Evolutionary conservation across 441 rosid species (phyloP).

Genomic region (Gossypium trilobum): DNA sequence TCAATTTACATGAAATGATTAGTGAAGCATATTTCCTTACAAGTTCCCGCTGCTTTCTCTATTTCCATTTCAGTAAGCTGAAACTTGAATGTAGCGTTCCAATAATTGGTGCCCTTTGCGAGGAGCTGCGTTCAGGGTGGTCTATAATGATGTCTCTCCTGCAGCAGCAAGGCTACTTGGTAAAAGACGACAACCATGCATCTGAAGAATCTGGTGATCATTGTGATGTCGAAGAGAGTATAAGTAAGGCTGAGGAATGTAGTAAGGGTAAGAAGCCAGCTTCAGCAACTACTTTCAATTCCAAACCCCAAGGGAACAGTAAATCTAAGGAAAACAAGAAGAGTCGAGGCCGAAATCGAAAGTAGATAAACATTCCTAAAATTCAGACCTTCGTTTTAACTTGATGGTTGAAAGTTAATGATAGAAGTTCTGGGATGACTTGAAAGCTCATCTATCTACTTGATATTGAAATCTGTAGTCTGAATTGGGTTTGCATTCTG

Average conservation of each 20-base stretch:
- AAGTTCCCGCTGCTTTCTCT: constrained; percentile 3
- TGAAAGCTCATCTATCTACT: neutral
- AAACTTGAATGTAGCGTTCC: constrained; percentile 1
- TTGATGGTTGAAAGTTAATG: neutral
- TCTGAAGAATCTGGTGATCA: neutral
- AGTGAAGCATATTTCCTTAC: too few relatives aligned
- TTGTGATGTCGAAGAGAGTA: neutral
- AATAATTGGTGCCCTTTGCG: neutral
- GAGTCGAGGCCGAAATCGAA: neutral
- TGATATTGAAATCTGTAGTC: neutral
- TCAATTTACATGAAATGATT: too few relatives aligned
- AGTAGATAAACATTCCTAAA: neutral
- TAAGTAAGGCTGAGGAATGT: neutral
- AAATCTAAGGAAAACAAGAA: constrained; percentile 19
- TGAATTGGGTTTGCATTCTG: neutral
- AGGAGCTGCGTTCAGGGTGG: constrained; percentile 20
- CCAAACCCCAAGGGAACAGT: neutral
- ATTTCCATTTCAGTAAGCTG: constrained; percentile 10
- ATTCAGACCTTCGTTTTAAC: neutral
- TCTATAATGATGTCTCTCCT: constrained; percentile 12
- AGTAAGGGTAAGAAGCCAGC: neutral
- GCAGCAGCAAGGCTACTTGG: constrained; percentile 1
- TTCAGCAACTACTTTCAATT: neutral
- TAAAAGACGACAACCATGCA: neutral
- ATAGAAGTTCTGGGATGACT: neutral